phyloP scores from a whole-genome alignment of 192 early-diverging fungal species.

The Coemansia sp. region DNA sequence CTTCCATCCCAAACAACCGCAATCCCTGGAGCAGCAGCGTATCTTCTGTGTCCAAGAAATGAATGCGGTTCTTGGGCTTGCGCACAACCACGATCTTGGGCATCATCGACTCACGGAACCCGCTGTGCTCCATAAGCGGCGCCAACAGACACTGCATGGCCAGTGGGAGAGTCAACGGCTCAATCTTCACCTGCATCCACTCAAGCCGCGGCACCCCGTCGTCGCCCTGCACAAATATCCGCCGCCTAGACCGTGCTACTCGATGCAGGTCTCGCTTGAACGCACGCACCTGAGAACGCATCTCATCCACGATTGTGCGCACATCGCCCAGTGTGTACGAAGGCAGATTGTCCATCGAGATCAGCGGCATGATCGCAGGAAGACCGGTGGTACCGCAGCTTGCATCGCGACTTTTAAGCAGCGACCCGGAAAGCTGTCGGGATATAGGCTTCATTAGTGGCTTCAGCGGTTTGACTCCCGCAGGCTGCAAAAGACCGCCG shows the following conservation, averaged over 20 bases:
- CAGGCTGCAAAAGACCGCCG: conserved; percentile 8
- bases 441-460: conserved; percentile 23
- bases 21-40: conserved; percentile 45
- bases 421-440: not conserved
- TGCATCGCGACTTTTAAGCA: not conserved
- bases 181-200: conserved; percentile 42
- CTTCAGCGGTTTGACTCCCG: conserved; percentile 26
- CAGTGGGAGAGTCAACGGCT: conserved; percentile 31
- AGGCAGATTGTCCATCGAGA: conserved; percentile 12
- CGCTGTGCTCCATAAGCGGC: conserved; percentile 28
- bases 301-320: conserved; percentile 28
- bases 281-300: conserved; percentile 33
- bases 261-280: conserved; percentile 53
- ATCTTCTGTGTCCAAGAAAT: conserved; percentile 53
- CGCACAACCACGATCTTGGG: conserved; percentile 51
- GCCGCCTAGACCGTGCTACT: conserved; percentile 37
- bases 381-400: not conserved
- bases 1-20: conserved; percentile 55
- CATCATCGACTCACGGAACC: conserved; percentile 39
- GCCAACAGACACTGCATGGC: conserved; percentile 39
- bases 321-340: conserved; percentile 30
- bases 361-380: conserved; percentile 19
- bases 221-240: conserved; percentile 49
- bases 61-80: conserved; percentile 58
- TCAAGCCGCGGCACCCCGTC: conserved; percentile 49